These are phyloP conservation scores for Candida tibetensis DNA, from an alignment of 805 yeast genomes.

Conservation along the genomic window DNA sequence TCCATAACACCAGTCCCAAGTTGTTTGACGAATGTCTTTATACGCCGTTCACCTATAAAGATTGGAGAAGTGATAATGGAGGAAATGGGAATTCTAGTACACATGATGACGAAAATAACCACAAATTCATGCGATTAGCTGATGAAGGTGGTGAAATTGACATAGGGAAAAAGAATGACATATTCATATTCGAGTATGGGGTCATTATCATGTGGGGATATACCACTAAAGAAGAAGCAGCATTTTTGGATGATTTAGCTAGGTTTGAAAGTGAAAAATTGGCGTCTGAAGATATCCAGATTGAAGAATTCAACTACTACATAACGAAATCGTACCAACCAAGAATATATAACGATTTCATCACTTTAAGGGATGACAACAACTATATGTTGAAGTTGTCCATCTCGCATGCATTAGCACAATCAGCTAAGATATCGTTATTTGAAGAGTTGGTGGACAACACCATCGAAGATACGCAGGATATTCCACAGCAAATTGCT, in stretches of 20 bases:
- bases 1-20: conserved; percentile 78
- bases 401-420: conserved; percentile 94
- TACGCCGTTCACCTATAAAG: conserved; percentile 82
- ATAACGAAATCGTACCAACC: conserved; percentile 94
- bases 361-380: conserved; percentile 82
- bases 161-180: conserved; percentile 75
- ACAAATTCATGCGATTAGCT: conserved; percentile 62
- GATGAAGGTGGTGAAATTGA: conserved; percentile 96
- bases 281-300: conserved; percentile 86
- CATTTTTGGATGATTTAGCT: conserved; percentile 81
- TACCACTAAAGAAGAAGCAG: conserved; percentile 74
- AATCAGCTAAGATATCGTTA: conserved; percentile 89
- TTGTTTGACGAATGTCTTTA: conserved; percentile 92
- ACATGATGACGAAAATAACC: conserved; percentile 15
- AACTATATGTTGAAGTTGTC: conserved; percentile 91
- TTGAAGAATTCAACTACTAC: conserved; percentile 93
- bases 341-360: conserved; percentile 90
- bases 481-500: conserved; percentile 94
- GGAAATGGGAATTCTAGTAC: conserved; percentile 7
- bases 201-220: conserved; percentile 98
- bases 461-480: conserved; percentile 96
- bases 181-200: conserved; percentile 92
- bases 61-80: conserved; percentile 60
- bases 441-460: conserved; percentile 96
- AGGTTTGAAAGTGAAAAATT: conserved; percentile 88